phyloP scores from a whole-genome alignment of 352 stramenopile species.

The Aphanomyces astaci region DNA sequence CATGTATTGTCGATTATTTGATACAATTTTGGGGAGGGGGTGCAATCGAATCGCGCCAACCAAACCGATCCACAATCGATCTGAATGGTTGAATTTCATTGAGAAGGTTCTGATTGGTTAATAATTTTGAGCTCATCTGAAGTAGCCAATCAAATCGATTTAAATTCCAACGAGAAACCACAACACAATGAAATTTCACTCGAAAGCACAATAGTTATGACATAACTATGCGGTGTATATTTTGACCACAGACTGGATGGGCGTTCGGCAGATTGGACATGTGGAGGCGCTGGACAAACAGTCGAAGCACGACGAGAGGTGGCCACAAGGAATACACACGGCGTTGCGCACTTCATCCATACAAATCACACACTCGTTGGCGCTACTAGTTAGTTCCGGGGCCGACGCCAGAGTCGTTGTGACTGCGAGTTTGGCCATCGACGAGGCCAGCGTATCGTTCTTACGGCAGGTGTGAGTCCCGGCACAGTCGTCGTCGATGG shows the following conservation, averaged over 20 bases:
- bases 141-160: too few species aligned
- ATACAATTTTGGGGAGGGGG: too few species aligned
- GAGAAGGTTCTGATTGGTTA: too few species aligned
- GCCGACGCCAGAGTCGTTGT: not conserved
- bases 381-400: not conserved
- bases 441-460: not conserved
- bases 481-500: too few species aligned
- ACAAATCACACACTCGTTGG: slow-evolving; percentile 40
- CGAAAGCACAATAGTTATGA: not conserved
- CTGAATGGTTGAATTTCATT: too few species aligned
- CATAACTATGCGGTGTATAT: not conserved
- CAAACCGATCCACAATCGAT: too few species aligned
- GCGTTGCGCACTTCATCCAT: slow-evolving; percentile 37
- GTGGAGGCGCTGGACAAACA: slow-evolving; percentile 32
- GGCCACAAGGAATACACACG: slow-evolving; percentile 46
- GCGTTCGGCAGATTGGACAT: slow-evolving; percentile 43
- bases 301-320: slow-evolving; percentile 37
- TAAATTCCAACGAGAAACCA: too few species aligned
- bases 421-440: not conserved
- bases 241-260: slow-evolving; percentile 35
- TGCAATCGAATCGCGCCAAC: too few species aligned
- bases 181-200: too few species aligned
- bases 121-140: too few species aligned
- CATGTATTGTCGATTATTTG: too few species aligned
- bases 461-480: not conserved